phyloP scores from a whole-genome alignment of 2,329 filamentous ascomycete genomes.

The Clonostachys solani region DNA sequence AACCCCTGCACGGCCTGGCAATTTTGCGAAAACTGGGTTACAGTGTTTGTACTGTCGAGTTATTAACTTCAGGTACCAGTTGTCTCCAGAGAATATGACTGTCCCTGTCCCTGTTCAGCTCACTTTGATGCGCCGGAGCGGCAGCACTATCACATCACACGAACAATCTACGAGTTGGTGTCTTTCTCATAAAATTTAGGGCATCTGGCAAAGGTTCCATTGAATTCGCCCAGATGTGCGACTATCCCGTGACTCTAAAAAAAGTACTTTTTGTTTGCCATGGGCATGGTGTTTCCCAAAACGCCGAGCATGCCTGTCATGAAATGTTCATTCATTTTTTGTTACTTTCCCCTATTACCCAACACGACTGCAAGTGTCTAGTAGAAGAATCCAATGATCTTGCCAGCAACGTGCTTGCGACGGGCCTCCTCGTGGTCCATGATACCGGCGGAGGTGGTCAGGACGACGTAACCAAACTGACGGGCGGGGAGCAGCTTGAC shows the following conservation, averaged over 20 bases:
- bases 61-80: too few relatives aligned
- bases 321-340: constrained; percentile 6
- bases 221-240: constrained; percentile 22
- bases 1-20: too few relatives aligned
- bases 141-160: too few relatives aligned
- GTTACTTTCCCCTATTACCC: constrained; percentile 5
- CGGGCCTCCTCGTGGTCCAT: constrained; percentile 99
- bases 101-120: too few relatives aligned
- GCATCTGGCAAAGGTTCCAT: constrained; percentile 24
- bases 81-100: too few relatives aligned
- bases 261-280: not conserved
- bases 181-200: not conserved
- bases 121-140: too few relatives aligned
- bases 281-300: not conserved
- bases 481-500: constrained; percentile 97
- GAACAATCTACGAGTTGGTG: not conserved
- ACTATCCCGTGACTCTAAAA: constrained; percentile 5
- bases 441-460: constrained; percentile 98
- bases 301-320: constrained; percentile 4
- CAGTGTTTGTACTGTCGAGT: too few relatives aligned
- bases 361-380: constrained; percentile 38
- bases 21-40: too few relatives aligned
- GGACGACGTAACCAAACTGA: constrained; percentile 99
- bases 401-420: constrained; percentile 98
- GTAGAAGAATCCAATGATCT: constrained; percentile 99